Evolutionary conservation across 1,284 basidiomycete species (phyloP).

Genomic region (Ustilago sp.): DNA sequence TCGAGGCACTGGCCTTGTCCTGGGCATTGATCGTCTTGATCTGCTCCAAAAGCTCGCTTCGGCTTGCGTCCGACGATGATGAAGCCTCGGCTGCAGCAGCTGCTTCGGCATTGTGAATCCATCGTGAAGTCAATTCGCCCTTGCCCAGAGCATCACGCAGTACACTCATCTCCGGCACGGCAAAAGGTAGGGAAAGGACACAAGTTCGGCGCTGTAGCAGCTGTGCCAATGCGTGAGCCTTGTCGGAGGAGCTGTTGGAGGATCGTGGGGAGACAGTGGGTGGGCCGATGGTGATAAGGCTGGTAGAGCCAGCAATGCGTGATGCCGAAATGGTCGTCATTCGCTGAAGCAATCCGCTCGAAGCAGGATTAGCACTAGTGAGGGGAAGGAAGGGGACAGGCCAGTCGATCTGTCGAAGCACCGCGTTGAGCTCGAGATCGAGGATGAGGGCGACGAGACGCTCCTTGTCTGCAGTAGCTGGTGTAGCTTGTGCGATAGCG

Average conservation of each 20-base stretch:
- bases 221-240: conserved; percentile 30
- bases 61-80: conserved; percentile 20
- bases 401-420: conserved; percentile 46
- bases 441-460: conserved; percentile 38
- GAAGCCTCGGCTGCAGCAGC: background rate
- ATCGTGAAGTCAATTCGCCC: conserved; percentile 39
- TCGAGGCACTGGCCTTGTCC: conserved; percentile 5
- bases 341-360: conserved; percentile 24
- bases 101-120: conserved; percentile 19
- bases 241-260: conserved; percentile 21
- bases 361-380: conserved; percentile 10
- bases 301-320: conserved; percentile 46
- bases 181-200: conserved; percentile 39
- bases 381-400: conserved; percentile 33
- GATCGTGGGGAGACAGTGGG: conserved; percentile 17
- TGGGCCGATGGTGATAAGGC: conserved; percentile 35
- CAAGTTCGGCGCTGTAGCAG: conserved; percentile 38
- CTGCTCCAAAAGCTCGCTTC: conserved; percentile 24
- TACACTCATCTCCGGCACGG: conserved; percentile 40
- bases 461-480: conserved; percentile 37
- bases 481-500: conserved; percentile 23
- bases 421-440: conserved; percentile 43
- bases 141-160: conserved; percentile 50
- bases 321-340: conserved; percentile 36
- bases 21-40: conserved; percentile 15